Percentiles rank a stretch among this genome's conserved stretches.
Evolutionary conservation across 768 basidiomycete genomes (phyloP).

Genomic region (Coprinopsis strossmayeri): DNA sequence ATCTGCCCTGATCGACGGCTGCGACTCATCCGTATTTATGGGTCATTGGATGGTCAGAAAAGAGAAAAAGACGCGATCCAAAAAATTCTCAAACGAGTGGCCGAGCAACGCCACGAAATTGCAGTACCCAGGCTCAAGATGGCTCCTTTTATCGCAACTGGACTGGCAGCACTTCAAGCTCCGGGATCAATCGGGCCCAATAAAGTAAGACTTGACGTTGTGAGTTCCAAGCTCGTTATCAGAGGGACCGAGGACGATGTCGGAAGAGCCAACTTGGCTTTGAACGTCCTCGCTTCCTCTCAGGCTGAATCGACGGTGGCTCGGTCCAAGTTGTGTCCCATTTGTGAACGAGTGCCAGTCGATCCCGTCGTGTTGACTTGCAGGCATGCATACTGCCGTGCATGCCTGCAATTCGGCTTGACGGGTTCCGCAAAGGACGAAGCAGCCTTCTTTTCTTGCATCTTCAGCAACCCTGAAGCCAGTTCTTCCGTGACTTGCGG

Average conservation of each 20-base stretch:
- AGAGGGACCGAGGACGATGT: slow-evolving; percentile 29
- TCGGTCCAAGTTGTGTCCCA: slow-evolving; percentile 23
- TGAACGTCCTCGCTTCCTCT: slow-evolving; percentile 18
- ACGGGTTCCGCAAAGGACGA: slow-evolving; percentile 20
- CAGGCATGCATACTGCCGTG: slow-evolving; percentile 44
- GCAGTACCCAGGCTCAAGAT: slow-evolving; percentile 27
- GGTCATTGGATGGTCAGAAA: slow-evolving; percentile 22
- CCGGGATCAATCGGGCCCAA: slow-evolving; percentile 27
- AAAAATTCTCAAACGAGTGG: slow-evolving; percentile 36
- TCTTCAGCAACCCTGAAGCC: not conserved
- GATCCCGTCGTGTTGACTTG: slow-evolving; percentile 35
- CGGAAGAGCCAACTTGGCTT: slow-evolving; percentile 19
- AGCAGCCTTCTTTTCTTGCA: slow-evolving; percentile 5
- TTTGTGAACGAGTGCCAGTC: slow-evolving; percentile 31
- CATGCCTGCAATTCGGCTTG: slow-evolving; percentile 42
- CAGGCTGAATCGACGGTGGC: slow-evolving; percentile 7
- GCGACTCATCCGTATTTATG: slow-evolving; percentile 33
- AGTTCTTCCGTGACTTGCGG: slow-evolving; percentile 21
- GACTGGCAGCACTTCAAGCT: slow-evolving; percentile 28
- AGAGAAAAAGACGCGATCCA: slow-evolving; percentile 24
- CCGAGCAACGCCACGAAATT: slow-evolving; percentile 26
- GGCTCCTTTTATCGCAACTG: slow-evolving; percentile 32
- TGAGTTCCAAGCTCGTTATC: slow-evolving; percentile 33
- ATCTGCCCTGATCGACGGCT: slow-evolving; percentile 34
- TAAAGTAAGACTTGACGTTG: slow-evolving; percentile 37